These are phyloP conservation scores for Phalaenopsis equestris DNA, from an alignment of 106 monocot species.

Conservation along the genomic window DNA sequence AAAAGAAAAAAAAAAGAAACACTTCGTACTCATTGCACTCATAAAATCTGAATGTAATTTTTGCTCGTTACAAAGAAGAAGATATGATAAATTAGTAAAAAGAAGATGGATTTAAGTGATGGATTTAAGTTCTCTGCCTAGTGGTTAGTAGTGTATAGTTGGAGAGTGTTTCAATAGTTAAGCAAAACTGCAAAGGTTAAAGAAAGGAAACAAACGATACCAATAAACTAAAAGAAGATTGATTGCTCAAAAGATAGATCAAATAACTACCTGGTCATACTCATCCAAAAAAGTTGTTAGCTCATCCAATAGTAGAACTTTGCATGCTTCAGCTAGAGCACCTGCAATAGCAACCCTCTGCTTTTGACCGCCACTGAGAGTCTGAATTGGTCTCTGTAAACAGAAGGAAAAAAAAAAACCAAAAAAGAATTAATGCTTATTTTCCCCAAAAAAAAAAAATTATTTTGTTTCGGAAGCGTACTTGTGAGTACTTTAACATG, in stretches of 20 bases:
- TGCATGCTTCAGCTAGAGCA: slow-evolving; percentile 88
- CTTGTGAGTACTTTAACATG: slow-evolving; percentile 68
- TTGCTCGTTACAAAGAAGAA: neutral
- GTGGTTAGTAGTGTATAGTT: neutral
- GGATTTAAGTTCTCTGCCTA: neutral
- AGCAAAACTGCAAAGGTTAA: neutral
- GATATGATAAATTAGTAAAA: neutral
- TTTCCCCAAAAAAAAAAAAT: neutral
- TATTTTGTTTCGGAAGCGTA: slow-evolving; percentile 16
- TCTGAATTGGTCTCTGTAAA: slow-evolving; percentile 81
- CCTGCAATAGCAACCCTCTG: slow-evolving; percentile 96
- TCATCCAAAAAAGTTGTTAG: slow-evolving; percentile 93
- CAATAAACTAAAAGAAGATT: neutral
- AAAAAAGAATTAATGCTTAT: slow-evolving; percentile 1
- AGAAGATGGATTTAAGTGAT: too few species aligned
- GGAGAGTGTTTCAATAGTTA: neutral
- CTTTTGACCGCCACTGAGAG: slow-evolving; percentile 98
- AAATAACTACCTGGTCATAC: slow-evolving; percentile 60
- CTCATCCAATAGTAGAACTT: slow-evolving; percentile 84
- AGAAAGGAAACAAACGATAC: neutral
- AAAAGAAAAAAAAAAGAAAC: too few species aligned
- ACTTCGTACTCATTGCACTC: neutral
- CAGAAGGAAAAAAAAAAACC: neutral
- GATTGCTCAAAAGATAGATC: neutral
- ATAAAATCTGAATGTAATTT: neutral